phyloP scores from a whole-genome alignment of 2,329 filamentous ascomycete species.

The Ophiosphaerella korrae region DNA sequence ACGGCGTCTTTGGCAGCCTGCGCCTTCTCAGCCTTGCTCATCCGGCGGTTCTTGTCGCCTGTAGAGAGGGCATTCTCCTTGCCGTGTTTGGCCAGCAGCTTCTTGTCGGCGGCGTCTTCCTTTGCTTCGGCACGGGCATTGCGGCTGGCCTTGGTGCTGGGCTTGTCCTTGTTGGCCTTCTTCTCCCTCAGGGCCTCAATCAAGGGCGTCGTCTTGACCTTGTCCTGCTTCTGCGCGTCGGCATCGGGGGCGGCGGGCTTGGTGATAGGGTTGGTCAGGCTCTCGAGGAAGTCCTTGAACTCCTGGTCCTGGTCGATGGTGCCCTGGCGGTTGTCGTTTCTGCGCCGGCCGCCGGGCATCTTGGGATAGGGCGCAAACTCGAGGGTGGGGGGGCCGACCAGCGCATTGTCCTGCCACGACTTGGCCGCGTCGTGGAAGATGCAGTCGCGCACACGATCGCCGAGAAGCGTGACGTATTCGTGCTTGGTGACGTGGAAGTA shows the following conservation, averaged over 20 bases:
- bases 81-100: slow-evolving; percentile 38
- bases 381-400: slow-evolving; percentile 78
- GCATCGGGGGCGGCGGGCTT: slow-evolving; percentile 61
- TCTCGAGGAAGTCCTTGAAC: slow-evolving; percentile 91
- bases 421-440: slow-evolving; percentile 83
- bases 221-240: slow-evolving; percentile 60
- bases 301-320: slow-evolving; percentile 97
- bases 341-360: slow-evolving; percentile 73
- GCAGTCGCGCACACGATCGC: slow-evolving; percentile 70
- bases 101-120: slow-evolving; percentile 60
- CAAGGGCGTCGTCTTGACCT: slow-evolving; percentile 81
- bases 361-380: slow-evolving; percentile 87
- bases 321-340: slow-evolving; percentile 83
- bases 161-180: slow-evolving; percentile 74
- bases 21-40: slow-evolving; percentile 61
- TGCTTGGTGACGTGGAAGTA: slow-evolving; percentile 82
- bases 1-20: slow-evolving; percentile 67
- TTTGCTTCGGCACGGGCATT: slow-evolving; percentile 65
- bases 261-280: slow-evolving; percentile 74
- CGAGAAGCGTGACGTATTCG: slow-evolving; percentile 69
- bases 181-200: slow-evolving; percentile 91
- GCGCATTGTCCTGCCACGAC: slow-evolving; percentile 70
- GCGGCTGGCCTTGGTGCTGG: slow-evolving; percentile 60
- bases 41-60: slow-evolving; percentile 47
- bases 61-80: slow-evolving; percentile 37